These are phyloP conservation scores for Bolboschoenus planiculmis DNA, from an alignment of 176 grass and related monocot genomes.

Conservation along the genomic window DNA sequence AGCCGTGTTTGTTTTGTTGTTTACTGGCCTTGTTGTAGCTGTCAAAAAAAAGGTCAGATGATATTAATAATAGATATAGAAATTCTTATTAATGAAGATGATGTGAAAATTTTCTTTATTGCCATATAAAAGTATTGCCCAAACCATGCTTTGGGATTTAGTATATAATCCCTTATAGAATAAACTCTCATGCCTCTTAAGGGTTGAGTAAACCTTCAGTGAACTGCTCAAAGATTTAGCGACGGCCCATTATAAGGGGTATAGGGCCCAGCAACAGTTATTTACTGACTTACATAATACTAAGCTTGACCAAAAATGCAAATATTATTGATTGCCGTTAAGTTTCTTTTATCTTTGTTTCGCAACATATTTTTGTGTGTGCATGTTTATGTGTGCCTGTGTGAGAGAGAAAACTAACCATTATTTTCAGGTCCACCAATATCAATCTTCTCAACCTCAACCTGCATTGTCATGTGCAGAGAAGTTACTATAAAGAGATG, in stretches of 20 bases:
- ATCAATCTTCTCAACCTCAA: constrained; percentile 89
- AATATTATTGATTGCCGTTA: background rate
- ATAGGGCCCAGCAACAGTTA: background rate
- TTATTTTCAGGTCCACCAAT: constrained; percentile 72
- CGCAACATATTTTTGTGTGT: background rate
- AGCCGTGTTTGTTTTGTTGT: constrained; percentile 34
- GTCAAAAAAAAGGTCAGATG: background rate
- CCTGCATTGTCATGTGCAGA: constrained; percentile 39
- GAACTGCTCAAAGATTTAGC: background rate
- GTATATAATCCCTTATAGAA: background rate
- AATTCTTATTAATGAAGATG: background rate
- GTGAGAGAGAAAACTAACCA: constrained; percentile 31
- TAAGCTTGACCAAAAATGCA: background rate
- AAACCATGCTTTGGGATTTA: background rate
- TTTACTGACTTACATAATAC: background rate
- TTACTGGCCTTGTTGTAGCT: constrained; percentile 35
- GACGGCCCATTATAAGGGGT: background rate
- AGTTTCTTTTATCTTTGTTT: background rate
- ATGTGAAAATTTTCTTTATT: background rate
- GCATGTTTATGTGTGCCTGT: background rate
- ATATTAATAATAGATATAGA: background rate
- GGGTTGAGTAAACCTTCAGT: background rate
- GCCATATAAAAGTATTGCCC: background rate
- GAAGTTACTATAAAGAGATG: background rate
- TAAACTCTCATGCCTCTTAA: background rate